Percentiles rank a stretch among this genome's conserved stretches.
These are phyloP conservation scores for Pontederia crassipes DNA, from an alignment of 176 grass and related monocot species.

Conservation along the genomic window DNA sequence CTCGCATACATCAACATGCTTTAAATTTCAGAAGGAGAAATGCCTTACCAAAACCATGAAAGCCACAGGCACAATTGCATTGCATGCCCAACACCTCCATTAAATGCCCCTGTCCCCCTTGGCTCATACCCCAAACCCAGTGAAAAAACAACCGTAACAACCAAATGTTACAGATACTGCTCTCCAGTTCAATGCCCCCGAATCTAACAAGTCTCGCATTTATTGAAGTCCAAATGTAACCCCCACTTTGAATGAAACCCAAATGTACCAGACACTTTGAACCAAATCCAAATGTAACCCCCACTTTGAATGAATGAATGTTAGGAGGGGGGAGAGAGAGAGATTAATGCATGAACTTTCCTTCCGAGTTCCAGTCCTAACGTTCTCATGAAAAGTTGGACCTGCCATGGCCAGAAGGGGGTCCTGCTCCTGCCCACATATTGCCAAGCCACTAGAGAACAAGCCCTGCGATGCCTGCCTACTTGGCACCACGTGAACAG, in stretches of 20 bases:
- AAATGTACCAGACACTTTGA: neutral
- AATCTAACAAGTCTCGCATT: neutral
- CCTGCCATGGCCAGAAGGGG: neutral
- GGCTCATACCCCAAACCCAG: too few species aligned
- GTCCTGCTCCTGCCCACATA: neutral
- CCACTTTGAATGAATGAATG: constrained; percentile 1
- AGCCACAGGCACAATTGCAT: neutral
- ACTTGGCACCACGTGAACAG: constrained; percentile 26
- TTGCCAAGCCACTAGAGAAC: constrained; percentile 21
- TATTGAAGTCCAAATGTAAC: neutral
- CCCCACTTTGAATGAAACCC: neutral
- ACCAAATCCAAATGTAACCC: neutral
- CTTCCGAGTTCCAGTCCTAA: neutral
- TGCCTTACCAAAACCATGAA: neutral
- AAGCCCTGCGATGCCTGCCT: constrained; percentile 19
- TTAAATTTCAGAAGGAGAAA: neutral
- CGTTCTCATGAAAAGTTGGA: constrained; percentile 7
- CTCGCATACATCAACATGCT: neutral
- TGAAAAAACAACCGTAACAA: neutral
- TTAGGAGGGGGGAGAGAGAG: neutral
- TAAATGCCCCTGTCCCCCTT: neutral
- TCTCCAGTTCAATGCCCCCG: too few species aligned
- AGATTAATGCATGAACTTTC: neutral
- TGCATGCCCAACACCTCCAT: neutral
- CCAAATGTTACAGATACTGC: neutral